These are phyloP conservation scores for Apiospora sp. DNA, from an alignment of 2,329 filamentous ascomycete genomes.

Conservation along the genomic window DNA sequence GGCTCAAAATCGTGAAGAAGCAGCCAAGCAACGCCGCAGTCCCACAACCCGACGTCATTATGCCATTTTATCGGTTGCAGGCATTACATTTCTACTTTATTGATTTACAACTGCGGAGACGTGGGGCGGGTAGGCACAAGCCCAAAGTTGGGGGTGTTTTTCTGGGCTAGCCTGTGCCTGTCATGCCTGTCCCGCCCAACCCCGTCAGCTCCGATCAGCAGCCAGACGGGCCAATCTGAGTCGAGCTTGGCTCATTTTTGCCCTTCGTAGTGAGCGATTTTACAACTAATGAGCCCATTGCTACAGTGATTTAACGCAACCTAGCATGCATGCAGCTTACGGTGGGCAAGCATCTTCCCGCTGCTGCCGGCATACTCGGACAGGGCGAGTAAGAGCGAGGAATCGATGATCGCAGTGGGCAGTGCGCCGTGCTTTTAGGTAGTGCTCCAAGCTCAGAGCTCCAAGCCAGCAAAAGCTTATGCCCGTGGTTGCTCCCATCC, in stretches of 20 bases:
- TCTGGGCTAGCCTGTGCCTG: neutral
- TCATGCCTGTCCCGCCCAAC: neutral
- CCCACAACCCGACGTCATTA: constrained; percentile 5
- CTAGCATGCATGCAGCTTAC: constrained; percentile 4
- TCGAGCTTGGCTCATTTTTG: neutral
- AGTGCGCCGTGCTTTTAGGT: neutral
- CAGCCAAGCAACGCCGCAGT: neutral
- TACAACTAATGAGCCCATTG: constrained; percentile 3
- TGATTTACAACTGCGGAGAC: constrained; percentile 9
- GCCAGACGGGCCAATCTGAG: constrained; percentile 9
- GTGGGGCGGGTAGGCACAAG: neutral
- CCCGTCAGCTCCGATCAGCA: constrained; percentile 12
- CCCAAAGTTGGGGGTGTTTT: neutral
- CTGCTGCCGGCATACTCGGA: constrained; percentile 6
- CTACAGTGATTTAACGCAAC: constrained; percentile 5
- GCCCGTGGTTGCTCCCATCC: neutral
- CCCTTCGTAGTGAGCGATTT: constrained; percentile 15
- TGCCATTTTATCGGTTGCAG: neutral
- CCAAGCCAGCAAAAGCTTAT: neutral
- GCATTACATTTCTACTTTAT: neutral
- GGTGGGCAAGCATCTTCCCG: constrained; percentile 10
- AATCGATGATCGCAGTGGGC: neutral
- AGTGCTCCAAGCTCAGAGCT: neutral
- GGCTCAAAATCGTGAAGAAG: neutral
- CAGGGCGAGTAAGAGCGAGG: constrained; percentile 17